Conservation (phyloP, 73 alveolate genomes). For the Paramecium sonneborni region DNA sequence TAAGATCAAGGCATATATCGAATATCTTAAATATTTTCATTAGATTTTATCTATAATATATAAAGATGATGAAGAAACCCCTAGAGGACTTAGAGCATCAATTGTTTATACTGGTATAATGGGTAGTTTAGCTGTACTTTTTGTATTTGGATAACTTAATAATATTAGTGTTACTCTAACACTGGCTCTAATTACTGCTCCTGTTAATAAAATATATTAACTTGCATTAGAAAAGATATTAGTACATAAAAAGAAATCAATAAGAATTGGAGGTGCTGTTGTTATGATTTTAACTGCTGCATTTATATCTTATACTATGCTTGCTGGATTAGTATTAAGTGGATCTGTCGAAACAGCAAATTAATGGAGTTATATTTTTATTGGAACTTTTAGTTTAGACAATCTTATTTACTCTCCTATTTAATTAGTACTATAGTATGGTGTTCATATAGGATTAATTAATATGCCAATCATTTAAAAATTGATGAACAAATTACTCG, state of each 20-base stretch:
- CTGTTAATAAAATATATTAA: conserved; percentile 15
- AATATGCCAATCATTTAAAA: background rate
- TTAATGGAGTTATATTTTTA: background rate
- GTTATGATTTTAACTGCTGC: background rate
- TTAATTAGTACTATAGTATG: background rate
- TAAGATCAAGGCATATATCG: background rate
- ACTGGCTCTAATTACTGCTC: conserved; percentile 9
- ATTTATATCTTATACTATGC: conserved; percentile 8
- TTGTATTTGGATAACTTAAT: background rate
- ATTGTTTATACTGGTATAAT: conserved; percentile 8
- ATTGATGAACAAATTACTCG: background rate
- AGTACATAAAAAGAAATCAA: background rate
- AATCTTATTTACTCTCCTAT: background rate
- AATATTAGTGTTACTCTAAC: background rate
- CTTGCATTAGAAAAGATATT: background rate
- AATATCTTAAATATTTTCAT: background rate
- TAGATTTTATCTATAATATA: background rate
- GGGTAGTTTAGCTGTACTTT: conserved; percentile 7
- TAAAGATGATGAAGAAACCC: background rate
- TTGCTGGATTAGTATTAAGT: background rate
- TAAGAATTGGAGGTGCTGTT: background rate
- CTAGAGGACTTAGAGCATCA: background rate
- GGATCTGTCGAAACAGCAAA: background rate
- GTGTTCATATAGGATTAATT: background rate
- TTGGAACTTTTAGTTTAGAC: background rate